A percentile compares a stretch with the other conserved stretches of the same genome.
phyloP scores from a whole-genome alignment of 257 asterid species.

The Scutellaria minor region DNA sequence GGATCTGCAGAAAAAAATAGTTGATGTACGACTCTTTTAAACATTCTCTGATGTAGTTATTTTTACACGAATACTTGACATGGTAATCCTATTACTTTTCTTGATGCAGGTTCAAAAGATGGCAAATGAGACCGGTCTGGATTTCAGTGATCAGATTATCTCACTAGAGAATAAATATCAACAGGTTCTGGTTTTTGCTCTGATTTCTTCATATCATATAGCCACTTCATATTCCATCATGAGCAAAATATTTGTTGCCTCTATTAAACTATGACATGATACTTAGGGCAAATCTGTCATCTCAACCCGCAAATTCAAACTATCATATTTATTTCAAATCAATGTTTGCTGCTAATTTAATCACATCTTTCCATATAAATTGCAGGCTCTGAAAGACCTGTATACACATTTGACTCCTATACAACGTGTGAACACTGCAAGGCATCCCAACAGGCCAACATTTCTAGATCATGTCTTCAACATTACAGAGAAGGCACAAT shows the following conservation, averaged over 20 bases:
- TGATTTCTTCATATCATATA: constrained; percentile 15
- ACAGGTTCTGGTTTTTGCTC: constrained; percentile 58
- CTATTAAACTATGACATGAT: constrained; percentile 6
- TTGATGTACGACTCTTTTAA: constrained; percentile 58
- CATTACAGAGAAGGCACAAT: constrained; percentile 76
- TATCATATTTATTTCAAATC: constrained; percentile 18
- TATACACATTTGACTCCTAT: constrained; percentile 85
- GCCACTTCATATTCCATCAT: neutral
- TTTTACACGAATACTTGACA: neutral
- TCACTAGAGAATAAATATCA: constrained; percentile 79
- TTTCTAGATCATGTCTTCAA: constrained; percentile 88
- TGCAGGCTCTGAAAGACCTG: constrained; percentile 83
- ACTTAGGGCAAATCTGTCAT: constrained; percentile 19
- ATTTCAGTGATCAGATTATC: constrained; percentile 80
- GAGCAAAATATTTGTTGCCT: constrained; percentile 19
- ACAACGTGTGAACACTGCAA: constrained; percentile 86
- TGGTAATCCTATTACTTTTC: constrained; percentile 23
- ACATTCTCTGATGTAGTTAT: neutral
- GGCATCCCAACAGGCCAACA: constrained; percentile 93
- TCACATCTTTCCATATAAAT: constrained; percentile 27
- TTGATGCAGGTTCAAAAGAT: constrained; percentile 75
- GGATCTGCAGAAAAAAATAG: constrained; percentile 75
- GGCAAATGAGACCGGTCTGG: constrained; percentile 94
- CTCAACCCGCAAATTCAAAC: constrained; percentile 18
- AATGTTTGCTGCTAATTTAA: constrained; percentile 18